Evolutionary conservation across 1,284 basidiomycete genomes (phyloP).

Genomic region (Cerrena zonata): DNA sequence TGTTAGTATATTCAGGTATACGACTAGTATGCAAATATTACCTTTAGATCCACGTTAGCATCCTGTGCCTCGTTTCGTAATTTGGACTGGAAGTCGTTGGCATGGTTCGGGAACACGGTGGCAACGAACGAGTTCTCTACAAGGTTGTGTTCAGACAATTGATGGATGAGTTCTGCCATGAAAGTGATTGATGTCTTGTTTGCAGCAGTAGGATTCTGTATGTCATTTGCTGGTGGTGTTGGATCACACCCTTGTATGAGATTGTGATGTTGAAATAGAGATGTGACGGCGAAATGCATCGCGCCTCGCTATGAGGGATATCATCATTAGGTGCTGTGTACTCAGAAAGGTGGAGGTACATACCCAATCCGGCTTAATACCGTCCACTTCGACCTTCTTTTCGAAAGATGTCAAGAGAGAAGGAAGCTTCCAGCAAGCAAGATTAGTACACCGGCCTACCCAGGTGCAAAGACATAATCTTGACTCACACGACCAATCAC

Average conservation of each 20-base stretch:
- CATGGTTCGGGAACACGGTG: conserved; percentile 45
- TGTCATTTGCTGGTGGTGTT: conserved; percentile 10
- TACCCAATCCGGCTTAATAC: conserved; percentile 52
- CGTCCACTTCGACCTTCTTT: conserved; percentile 44
- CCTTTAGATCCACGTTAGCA: conserved; percentile 47
- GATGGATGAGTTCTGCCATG: conserved; percentile 53
- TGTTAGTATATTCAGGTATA: conserved; percentile 1
- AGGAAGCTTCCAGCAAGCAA: conserved; percentile 46
- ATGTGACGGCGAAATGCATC: conserved; percentile 48
- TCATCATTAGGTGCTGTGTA: conserved; percentile 13
- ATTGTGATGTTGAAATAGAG: conserved; percentile 45
- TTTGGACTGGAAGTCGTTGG: conserved; percentile 42
- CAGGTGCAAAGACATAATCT: neutral
- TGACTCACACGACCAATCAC: conserved; percentile 57
- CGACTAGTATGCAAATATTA: conserved; percentile 19
- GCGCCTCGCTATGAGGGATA: conserved; percentile 41
- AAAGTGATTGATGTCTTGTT: conserved; percentile 35
- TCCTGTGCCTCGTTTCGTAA: conserved; percentile 56
- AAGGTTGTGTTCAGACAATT: conserved; percentile 48
- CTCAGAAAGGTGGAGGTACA: conserved; percentile 13
- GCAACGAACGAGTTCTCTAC: conserved; percentile 47
- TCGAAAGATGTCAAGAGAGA: conserved; percentile 49
- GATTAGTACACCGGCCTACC: neutral
- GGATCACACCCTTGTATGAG: conserved; percentile 34
- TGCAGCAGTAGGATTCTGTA: neutral